Evolutionary conservation across 2,329 filamentous ascomycete genomes (phyloP), one percentile per base, ranked within the genome.

Genomic region (Sporothrix luriei): DNA sequence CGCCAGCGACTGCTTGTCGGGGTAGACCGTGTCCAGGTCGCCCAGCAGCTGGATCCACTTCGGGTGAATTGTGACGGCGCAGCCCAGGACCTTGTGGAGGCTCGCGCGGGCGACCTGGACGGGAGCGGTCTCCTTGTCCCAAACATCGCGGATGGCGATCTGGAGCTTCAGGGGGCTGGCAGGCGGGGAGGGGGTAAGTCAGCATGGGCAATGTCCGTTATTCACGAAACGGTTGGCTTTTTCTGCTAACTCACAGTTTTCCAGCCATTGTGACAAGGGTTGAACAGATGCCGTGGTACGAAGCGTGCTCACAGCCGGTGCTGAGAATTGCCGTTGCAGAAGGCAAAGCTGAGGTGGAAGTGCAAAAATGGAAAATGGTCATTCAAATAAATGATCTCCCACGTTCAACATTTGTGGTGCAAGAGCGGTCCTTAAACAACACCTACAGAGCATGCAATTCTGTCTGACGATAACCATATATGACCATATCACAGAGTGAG

Each of bases 31-130:
- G 40, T 79, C 78, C 1, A 83, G 75, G 16, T 78, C 78, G 14
- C 77, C 75, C 61, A 81, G 73, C 16, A 84, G 76, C 59, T 81
- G 78, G 7, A 75, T 74, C 81, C 82, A 84, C 73, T 84, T 80
- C 0, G 82, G 82, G 7, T 81, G 77, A 49, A 80, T 75, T 26
- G 73, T 72, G 21, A 83, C 75, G 0, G 78, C 70, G 40, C 81
- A 78, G 0, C 84, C 83, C 16, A 85, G 75, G 6, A 77, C 69
- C 0, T 76, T 72, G 21, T 76, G 73, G 19, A 83, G 73, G 4
- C 67, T 71, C 33, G 72, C 73, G 33, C 82, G 75, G 0, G 79
- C 73, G 21, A 72, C 76, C 43, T 80, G 79, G 0, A 78, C 74
- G 1, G 78, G 72, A 4, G 77, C 74, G 38, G 78, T 76, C 9